Conservation (phyloP, 768 basidiomycete species). For the Calocybe cyanea region DNA sequence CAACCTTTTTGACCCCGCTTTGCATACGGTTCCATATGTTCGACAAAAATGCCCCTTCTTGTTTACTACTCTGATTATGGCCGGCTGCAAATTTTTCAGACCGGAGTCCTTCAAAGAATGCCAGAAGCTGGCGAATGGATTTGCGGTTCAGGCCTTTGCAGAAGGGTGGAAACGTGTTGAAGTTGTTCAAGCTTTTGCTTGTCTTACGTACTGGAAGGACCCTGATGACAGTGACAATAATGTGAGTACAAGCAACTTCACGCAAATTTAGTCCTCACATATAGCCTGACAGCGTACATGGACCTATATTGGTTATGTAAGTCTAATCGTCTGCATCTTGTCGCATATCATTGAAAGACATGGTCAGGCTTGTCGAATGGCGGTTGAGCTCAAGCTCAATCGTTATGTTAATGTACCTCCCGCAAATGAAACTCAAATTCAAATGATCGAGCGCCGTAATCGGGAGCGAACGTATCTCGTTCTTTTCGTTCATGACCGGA, state of each 20-base stretch:
- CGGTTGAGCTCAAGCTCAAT: slow-evolving; percentile 79
- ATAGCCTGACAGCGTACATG: slow-evolving; percentile 60
- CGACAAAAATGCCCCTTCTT: slow-evolving; percentile 78
- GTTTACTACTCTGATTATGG: slow-evolving; percentile 82
- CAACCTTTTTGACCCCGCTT: slow-evolving; percentile 82
- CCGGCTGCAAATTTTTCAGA: slow-evolving; percentile 80
- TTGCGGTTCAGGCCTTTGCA: slow-evolving; percentile 74
- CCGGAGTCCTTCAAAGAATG: slow-evolving; percentile 63
- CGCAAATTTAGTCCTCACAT: slow-evolving; percentile 11
- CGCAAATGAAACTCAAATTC: slow-evolving; percentile 57
- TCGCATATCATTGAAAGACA: not conserved
- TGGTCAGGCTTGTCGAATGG: slow-evolving; percentile 78
- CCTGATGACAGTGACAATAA: slow-evolving; percentile 72
- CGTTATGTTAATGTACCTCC: slow-evolving; percentile 57
- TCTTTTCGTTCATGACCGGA: slow-evolving; percentile 82
- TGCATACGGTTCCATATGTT: slow-evolving; percentile 79
- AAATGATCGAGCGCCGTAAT: slow-evolving; percentile 73
- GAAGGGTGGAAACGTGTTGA: slow-evolving; percentile 81
- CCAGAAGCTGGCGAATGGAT: slow-evolving; percentile 68
- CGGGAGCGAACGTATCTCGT: slow-evolving; percentile 85
- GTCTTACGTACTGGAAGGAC: slow-evolving; percentile 87
- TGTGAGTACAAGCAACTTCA: slow-evolving; percentile 4
- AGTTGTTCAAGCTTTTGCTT: slow-evolving; percentile 85
- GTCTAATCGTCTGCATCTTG: slow-evolving; percentile 17
- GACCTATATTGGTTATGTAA: slow-evolving; percentile 83